Evolutionary conservation across 2,329 filamentous ascomycete genomes (phyloP), one percentile per base, ranked within the genome.

Genomic region (Clonostachys chloroleuca): DNA sequence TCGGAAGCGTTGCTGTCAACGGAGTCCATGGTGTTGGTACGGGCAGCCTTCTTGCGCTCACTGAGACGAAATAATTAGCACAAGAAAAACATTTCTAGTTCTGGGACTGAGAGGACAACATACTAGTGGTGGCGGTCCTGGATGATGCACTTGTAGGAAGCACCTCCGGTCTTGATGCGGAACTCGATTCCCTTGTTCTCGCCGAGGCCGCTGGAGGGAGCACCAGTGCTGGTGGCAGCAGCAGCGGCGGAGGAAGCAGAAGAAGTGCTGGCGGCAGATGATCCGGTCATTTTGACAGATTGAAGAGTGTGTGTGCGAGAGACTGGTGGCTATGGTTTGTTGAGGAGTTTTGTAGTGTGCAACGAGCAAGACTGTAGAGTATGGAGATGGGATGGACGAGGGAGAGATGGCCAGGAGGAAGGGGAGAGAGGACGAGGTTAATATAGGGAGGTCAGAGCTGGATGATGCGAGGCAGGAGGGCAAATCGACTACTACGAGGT

Each of bases 81-180:
- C 34, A 47, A n/a, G 45, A 41, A 17, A 7, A 20, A 14, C 41
- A 35, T 5, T 13, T 12, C 18, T 18, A 5, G 12, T n/a, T n/a
- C 7, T 8, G 3, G 36, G 10, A 39, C 36, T 39, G 14, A n/a
- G 36, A 18, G 24, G 4, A 34, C 24, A 63, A 63, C 72, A 51
- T 68, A 76, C 73, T 74, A 73, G 12, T 59, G 47, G 51, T 56
- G 49, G 47, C 72, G 70, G 59, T 76, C 71, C 51, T 73, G 65
- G 6, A 75, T 57, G 17, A 65, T 67, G 59, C 72, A 75, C 39
- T 58, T 45, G 56, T 64, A 69, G 42, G 58, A 60, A 43, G 60
- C 52, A 54, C 64, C 61, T 50, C 70, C 71, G 39, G 72, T 63
- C 61, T 66, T 68, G 61, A 77, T 68, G 42, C 69, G 58, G 63